Conservation (phyloP, 257 asterid species). For the Przewalskia tangutica region DNA sequence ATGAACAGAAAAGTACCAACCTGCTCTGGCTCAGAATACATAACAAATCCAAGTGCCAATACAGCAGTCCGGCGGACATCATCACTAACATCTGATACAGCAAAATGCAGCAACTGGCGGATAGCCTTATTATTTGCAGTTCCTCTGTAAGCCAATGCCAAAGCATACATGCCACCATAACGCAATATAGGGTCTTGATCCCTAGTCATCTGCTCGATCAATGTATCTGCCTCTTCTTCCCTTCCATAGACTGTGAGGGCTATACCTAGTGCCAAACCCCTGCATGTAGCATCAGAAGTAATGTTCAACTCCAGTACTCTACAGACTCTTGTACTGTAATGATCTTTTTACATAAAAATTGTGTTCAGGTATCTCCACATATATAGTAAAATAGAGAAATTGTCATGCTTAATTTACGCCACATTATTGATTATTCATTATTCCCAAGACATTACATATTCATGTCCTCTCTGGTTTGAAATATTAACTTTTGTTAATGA, state of each 20-base stretch:
- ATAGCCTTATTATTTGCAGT: slow-evolving; percentile 94
- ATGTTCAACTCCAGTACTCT: slow-evolving; percentile 1
- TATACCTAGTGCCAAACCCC: slow-evolving; percentile 94
- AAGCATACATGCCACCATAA: slow-evolving; percentile 97
- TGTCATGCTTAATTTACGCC: background rate
- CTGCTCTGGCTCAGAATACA: slow-evolving; percentile 92
- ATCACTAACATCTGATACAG: slow-evolving; percentile 94
- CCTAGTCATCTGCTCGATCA: slow-evolving; percentile 92
- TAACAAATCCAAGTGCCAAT: slow-evolving; percentile 90
- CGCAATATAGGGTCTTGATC: slow-evolving; percentile 97
- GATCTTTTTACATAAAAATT: background rate
- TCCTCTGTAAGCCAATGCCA: slow-evolving; percentile 96
- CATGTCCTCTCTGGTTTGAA: background rate
- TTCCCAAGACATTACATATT: background rate
- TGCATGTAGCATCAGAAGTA: slow-evolving; percentile 4
- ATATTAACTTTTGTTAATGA: background rate
- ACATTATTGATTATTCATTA: background rate
- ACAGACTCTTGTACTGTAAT: background rate
- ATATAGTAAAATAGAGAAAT: background rate
- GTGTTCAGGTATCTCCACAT: background rate
- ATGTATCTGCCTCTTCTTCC: slow-evolving; percentile 92
- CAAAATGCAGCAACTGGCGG: slow-evolving; percentile 90
- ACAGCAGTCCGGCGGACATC: slow-evolving; percentile 98
- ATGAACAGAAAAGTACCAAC: slow-evolving; percentile 17
- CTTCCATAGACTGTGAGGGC: slow-evolving; percentile 98